Conservation (phyloP, 2,329 filamentous ascomycete species). For the Neofusicoccum kwambonambiense region DNA sequence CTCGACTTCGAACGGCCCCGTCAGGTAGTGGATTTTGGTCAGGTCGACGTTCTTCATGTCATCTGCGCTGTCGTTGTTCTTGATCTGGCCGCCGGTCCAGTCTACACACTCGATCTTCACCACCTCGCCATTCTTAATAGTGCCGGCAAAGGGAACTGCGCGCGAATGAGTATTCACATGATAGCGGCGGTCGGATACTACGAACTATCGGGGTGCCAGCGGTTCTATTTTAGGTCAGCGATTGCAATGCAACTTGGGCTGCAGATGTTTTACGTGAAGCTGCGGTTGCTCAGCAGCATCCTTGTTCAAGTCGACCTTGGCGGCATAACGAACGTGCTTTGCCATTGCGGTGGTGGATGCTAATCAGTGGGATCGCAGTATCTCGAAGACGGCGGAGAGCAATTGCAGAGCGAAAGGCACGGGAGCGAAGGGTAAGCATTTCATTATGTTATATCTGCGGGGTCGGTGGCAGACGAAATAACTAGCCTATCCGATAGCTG, state of each 20-base stretch:
- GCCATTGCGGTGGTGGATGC: conserved; percentile 39
- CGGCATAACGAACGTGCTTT: conserved; percentile 65
- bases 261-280: conserved; percentile 60
- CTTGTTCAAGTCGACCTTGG: conserved; percentile 71
- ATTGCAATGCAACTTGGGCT: background rate
- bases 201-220: conserved; percentile 89
- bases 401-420: background rate
- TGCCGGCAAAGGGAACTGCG: conserved; percentile 70
- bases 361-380: background rate
- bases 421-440: background rate
- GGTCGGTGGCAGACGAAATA: background rate
- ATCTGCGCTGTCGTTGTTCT: conserved; percentile 86
- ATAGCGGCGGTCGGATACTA: conserved; percentile 11
- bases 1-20: conserved; percentile 84
- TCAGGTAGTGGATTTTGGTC: conserved; percentile 82
- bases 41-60: conserved; percentile 83
- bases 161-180: background rate
- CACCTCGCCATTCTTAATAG: conserved; percentile 78
- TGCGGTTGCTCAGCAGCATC: conserved; percentile 67
- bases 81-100: conserved; percentile 74
- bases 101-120: conserved; percentile 93
- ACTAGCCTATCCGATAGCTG: background rate
- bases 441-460: conserved; percentile 12
- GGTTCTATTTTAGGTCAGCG: conserved; percentile 58
- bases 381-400: background rate